Conservation (phyloP, 495 filamentous ascomycete genomes). For the Lasiosphaeris hirsuta region DNA sequence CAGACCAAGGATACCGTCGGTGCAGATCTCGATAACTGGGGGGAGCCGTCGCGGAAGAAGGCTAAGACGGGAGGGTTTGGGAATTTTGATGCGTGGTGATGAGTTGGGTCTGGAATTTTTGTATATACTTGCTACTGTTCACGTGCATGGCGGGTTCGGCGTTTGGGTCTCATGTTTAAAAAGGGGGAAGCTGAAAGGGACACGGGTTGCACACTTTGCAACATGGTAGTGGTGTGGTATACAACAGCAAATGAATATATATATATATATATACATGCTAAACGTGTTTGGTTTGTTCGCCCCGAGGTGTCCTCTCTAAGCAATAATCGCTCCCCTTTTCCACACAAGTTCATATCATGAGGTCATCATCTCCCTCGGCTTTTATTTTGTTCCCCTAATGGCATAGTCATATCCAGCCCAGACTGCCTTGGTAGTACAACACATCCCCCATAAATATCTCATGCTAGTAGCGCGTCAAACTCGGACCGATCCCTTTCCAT, state of each 20-base stretch:
- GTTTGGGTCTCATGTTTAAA: neutral
- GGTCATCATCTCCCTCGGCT: neutral
- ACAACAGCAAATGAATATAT: neutral
- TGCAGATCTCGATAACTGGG: conserved; percentile 51
- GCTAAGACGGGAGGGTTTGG: conserved; percentile 81
- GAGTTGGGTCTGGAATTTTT: too few relatives aligned
- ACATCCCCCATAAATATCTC: neutral
- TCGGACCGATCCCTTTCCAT: too few relatives aligned
- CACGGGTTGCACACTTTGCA: neutral
- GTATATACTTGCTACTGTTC: too few relatives aligned
- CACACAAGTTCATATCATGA: neutral
- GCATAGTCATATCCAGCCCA: neutral
- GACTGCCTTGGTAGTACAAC: neutral
- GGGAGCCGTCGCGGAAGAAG: conserved; percentile 78
- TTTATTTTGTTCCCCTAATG: neutral
- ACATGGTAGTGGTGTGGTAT: neutral
- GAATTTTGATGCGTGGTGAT: conserved; percentile 81
- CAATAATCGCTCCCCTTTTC: neutral
- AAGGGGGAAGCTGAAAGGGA: neutral
- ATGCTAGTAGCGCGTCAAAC: neutral
- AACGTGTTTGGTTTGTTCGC: neutral
- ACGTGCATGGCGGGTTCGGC: neutral
- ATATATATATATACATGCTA: neutral
- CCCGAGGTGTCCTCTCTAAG: neutral
- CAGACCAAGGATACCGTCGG: conserved; percentile 53